A percentile compares a stretch with the other conserved stretches of the same genome.
Conservation (phyloP, 495 filamentous ascomycete species). For the Wilcoxina mikolae region DNA sequence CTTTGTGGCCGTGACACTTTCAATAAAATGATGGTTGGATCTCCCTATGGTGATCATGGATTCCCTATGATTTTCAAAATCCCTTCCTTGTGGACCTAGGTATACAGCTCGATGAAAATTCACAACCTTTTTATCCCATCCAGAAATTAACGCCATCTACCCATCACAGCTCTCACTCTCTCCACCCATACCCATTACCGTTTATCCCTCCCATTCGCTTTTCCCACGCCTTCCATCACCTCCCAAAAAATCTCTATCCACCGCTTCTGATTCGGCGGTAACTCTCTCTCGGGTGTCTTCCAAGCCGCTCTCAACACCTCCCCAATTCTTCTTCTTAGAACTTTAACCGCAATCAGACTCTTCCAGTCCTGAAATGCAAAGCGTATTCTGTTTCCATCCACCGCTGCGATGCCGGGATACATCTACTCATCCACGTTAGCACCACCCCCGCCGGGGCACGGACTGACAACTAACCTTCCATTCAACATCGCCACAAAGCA, state of each 20-base stretch:
- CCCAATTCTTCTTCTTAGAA: constrained; percentile 49
- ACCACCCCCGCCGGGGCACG: not conserved
- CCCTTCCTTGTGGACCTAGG: not conserved
- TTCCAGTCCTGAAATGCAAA: constrained; percentile 85
- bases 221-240: constrained; percentile 25
- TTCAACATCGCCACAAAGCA: not conserved
- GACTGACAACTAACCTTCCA: not conserved
- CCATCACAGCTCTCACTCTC: no score
- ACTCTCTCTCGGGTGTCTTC: constrained; percentile 50
- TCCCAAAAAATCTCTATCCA: constrained; percentile 55
- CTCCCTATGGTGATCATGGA: not conserved
- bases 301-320: constrained; percentile 58
- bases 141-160: no score
- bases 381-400: constrained; percentile 77
- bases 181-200: no score
- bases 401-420: constrained; percentile 68
- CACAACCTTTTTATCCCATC: not conserved
- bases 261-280: constrained; percentile 49
- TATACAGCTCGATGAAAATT: not conserved
- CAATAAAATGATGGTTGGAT: not conserved
- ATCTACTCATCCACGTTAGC: constrained; percentile 35
- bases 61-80: not conserved
- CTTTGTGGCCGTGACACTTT: no score
- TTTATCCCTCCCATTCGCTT: not conserved
- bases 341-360: constrained; percentile 69